Evolutionary conservation across 805 yeast genomes (phyloP), one percentile per base, ranked within the genome.

Genomic region (Ogataea trehalophila): DNA sequence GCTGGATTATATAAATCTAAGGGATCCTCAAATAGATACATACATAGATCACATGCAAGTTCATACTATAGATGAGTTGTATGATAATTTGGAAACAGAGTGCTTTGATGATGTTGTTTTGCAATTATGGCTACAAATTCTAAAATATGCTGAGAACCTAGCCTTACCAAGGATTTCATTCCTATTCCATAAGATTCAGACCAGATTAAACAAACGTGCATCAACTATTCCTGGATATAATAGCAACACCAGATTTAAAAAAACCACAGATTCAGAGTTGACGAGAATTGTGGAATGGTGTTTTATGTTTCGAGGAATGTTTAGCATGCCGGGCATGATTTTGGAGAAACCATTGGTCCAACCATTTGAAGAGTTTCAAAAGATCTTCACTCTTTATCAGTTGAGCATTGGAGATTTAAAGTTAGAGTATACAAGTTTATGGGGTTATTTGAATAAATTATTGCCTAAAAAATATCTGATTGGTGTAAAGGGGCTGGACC

Each of bases 61-160:
- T 7, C 57, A 53, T 18, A 52, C 56, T 11, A 48, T 62, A 5
- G 53, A 53, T 17, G 59, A 55, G 34, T 50, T 63, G 23, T 65
- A 61, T 43, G 61, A 62, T 39, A 61, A 57, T 42, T 41, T 64
- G 42, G 68, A 65, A 46, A 62, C 66, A 3, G 59, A 57, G 20
- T 52, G 63, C 26, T 65, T 65, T 45, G 63, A 61, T 49, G 55
- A 55, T 11, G 57, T 65, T 31, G 47, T 61, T 11, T 45, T 51
- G 7, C 84, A 83, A 44, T 79, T 92, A 0, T 92, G 98, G 98
- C 68, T 70, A n/a, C 81, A 80, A 13, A 80, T 89, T 2, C 70
- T 92, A 7, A 66, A 71, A 2, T 73, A 81, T 22, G 85, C 92
- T 1, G 96, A 89, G 57, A 75, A 73, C 36, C 68, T 92, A 16